A percentile compares a stretch with the other conserved stretches of the same genome.
Conservation (phyloP, 768 basidiomycete species). For the Dentipellis sp. region DNA sequence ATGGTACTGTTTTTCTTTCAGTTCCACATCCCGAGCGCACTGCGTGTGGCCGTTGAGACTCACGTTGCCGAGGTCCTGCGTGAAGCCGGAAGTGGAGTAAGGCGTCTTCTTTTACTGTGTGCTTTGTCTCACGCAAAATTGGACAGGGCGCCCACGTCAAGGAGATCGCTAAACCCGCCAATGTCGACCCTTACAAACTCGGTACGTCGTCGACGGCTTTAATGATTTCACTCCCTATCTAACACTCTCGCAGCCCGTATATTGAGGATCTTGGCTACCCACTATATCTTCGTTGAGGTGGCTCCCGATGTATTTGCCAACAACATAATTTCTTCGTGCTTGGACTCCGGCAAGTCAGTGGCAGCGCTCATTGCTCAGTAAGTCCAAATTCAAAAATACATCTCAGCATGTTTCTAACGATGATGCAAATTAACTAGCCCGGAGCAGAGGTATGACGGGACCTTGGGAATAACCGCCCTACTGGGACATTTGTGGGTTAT, state of each 20-base stretch:
- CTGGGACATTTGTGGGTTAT: constrained; percentile 5
- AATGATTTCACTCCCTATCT: too few species aligned
- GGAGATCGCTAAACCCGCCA: constrained; percentile 1
- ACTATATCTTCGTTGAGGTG: constrained; percentile 30
- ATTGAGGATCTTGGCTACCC: constrained; percentile 27
- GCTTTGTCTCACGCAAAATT: too few species aligned
- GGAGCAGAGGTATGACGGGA: constrained; percentile 3
- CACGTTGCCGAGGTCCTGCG: constrained; percentile 11
- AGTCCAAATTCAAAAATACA: neutral
- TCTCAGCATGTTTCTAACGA: neutral
- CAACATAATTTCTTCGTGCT: constrained; percentile 26
- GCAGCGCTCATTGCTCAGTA: constrained; percentile 11
- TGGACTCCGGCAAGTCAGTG: constrained; percentile 24
- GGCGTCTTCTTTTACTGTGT: neutral
- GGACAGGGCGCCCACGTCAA: constrained; percentile 8
- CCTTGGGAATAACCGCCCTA: constrained; percentile 3
- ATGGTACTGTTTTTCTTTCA: neutral
- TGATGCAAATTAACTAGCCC: neutral
- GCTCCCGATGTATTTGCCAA: constrained; percentile 29
- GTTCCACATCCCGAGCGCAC: neutral
- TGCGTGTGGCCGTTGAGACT: neutral
- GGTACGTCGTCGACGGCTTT: constrained; percentile 1
- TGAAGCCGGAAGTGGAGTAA: constrained; percentile 8
- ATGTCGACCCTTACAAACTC: constrained; percentile 4
- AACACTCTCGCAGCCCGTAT: constrained; percentile 23